A percentile compares a stretch with the other conserved stretches of the same genome.
Evolutionary conservation across 108 stramenopile genomes (phyloP).

Genomic region (Nannochloropsis granulata): DNA sequence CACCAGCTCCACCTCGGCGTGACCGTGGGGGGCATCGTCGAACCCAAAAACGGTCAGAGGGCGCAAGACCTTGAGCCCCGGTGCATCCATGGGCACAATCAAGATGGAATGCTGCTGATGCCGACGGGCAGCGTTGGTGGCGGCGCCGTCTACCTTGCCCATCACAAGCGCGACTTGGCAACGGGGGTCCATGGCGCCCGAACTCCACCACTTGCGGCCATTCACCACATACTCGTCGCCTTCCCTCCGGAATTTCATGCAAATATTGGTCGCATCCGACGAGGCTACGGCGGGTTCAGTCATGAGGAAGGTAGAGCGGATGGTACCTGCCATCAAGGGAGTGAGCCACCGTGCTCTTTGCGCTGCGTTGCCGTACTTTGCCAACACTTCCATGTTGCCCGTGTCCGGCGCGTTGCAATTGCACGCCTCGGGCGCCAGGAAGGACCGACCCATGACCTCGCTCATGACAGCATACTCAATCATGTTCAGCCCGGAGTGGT

Average conservation of each 20-base stretch:
- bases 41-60: constrained; percentile 82
- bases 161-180: constrained; percentile 71
- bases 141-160: constrained; percentile 43
- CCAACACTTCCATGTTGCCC: constrained; percentile 92
- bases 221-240: constrained; percentile 39
- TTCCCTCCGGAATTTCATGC: background rate
- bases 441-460: constrained; percentile 58
- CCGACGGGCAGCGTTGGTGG: constrained; percentile 13
- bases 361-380: constrained; percentile 58
- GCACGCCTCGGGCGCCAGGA: constrained; percentile 72
- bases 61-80: constrained; percentile 54
- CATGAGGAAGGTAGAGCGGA: constrained; percentile 78
- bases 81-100: constrained; percentile 58
- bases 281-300: constrained; percentile 81
- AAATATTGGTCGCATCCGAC: constrained; percentile 80
- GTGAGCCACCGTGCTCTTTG: constrained; percentile 56
- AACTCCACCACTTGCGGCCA: constrained; percentile 81
- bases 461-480: constrained; percentile 22
- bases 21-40: constrained; percentile 61
- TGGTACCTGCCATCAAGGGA: constrained; percentile 59
- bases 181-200: constrained; percentile 77
- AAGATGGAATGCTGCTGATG: constrained; percentile 35
- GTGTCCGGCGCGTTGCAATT: constrained; percentile 92
- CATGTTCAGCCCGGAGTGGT: constrained; percentile 12
- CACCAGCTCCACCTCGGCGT: constrained; percentile 63